These are phyloP conservation scores for Aspergillus viridinutans DNA, from an alignment of 2,329 filamentous ascomycete species.

Conservation along the genomic window DNA sequence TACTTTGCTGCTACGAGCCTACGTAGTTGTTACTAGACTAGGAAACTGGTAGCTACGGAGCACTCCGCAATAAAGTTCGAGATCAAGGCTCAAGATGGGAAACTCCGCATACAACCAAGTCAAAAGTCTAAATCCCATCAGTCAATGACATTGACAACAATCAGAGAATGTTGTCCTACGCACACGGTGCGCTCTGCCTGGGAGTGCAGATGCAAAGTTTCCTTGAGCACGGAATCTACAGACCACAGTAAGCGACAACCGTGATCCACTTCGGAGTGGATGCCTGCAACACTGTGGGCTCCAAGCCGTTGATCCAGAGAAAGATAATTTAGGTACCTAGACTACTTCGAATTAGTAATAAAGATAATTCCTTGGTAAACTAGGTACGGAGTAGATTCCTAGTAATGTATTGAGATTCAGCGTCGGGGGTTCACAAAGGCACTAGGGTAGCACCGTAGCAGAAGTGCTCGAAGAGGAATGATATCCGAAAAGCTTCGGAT, in stretches of 20 bases:
- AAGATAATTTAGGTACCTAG: background rate
- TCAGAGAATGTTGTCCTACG: background rate
- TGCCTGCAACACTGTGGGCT: constrained; percentile 14
- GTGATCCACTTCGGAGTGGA: constrained; percentile 12
- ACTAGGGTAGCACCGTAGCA: constrained; percentile 4
- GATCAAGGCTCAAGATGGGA: no score
- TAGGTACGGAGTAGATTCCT: no score
- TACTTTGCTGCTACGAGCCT: background rate
- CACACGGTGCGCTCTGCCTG: background rate
- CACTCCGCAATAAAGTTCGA: background rate
- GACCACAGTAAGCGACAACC: background rate
- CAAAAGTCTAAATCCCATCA: background rate
- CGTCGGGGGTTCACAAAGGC: constrained; percentile 6
- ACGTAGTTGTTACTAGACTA: no score
- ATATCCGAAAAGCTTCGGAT: constrained; percentile 14
- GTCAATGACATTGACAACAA: background rate
- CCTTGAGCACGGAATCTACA: background rate
- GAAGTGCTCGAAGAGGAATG: constrained; percentile 7
- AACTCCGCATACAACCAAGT: background rate
- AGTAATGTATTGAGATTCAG: background rate
- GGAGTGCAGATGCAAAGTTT: background rate
- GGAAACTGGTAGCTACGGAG: background rate
- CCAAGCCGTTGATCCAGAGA: background rate
- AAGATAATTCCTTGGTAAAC: no score
- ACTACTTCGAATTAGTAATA: no score